Evolutionary conservation across 2,329 filamentous ascomycete genomes (phyloP).

Genomic region (Venturia asperata): DNA sequence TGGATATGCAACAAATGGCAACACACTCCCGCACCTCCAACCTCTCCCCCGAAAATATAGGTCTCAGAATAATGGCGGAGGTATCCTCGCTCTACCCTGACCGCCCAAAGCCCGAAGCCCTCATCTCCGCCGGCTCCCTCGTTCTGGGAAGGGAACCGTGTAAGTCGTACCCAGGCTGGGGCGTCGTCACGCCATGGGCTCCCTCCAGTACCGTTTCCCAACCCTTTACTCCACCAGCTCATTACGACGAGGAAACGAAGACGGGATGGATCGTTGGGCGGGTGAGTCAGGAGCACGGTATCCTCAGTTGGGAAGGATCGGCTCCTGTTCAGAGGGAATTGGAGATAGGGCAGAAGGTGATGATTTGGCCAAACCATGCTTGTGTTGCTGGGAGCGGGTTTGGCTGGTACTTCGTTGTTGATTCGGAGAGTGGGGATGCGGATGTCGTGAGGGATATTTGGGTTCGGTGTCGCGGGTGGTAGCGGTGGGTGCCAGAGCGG

Average conservation of each 20-base stretch:
- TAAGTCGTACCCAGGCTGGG: slow-evolving; percentile 64
- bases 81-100: slow-evolving; percentile 61
- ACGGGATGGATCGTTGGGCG: slow-evolving; percentile 60
- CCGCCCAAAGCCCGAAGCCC: slow-evolving; percentile 55
- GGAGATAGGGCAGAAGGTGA: slow-evolving; percentile 57
- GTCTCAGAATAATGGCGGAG: slow-evolving; percentile 63
- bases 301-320: slow-evolving; percentile 54
- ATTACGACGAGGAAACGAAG: slow-evolving; percentile 35
- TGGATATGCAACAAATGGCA: slow-evolving; percentile 73
- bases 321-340: slow-evolving; percentile 32
- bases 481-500: not conserved
- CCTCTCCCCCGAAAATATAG: slow-evolving; percentile 49
- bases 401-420: slow-evolving; percentile 67
- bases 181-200: slow-evolving; percentile 37
- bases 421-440: slow-evolving; percentile 48
- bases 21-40: slow-evolving; percentile 51
- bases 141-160: slow-evolving; percentile 68
- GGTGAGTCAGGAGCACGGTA: slow-evolving; percentile 73
- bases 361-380: slow-evolving; percentile 74
- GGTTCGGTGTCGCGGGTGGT: slow-evolving; percentile 66
- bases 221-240: not conserved
- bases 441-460: slow-evolving; percentile 66
- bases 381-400: slow-evolving; percentile 68
- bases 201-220: slow-evolving; percentile 22
- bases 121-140: slow-evolving; percentile 62